Evolutionary conservation across 768 basidiomycete genomes (phyloP), one percentile per base, ranked within the genome.

Genomic region (Macrolepiota dolichaula): DNA sequence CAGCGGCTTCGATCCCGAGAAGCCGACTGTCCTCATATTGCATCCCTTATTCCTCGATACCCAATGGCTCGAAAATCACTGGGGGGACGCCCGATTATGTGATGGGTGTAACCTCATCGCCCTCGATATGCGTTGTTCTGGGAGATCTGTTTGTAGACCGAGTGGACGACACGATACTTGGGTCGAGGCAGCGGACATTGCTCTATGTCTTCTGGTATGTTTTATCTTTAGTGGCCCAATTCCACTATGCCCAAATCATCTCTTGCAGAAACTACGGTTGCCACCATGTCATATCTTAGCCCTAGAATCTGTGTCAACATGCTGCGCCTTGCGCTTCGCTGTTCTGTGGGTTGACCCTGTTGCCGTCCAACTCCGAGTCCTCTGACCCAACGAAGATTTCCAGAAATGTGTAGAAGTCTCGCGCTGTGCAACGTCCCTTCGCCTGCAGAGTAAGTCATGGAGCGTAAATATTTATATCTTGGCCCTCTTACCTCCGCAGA

Each of bases 101-200:
- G 69, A 72, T 0, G 71, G 75, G 44, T 91, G 80, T 72, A 92
- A 92, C 68, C 70, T 92, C 32, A 85, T 92, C 63, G 87, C 88
- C 5, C 88, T 92, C 69, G 91, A 92, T 70, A 82, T 84, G 66
- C 84, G 91, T 11, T 78, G 81, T 10, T 77, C 78, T 27, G 91
- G 91, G 13, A 79, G 76, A 70, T 88, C 87, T 2, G 70, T 71
- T 2, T 80, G 75, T 63, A 78, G 83, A 56, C 81, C 80, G 3
- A 84, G 73, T 52, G 82, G 80, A 7, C 74, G 76, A 50, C 85
- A 87, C 67, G 91, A 93, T 72, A 82, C 79, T 61, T 93, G 89
- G 84, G 89, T 91, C 6, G 84, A 89, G 44, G 88, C 90, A 1
- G 91, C 89, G 37, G 91, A 92, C 75, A 67, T 92, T 38, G 91